phyloP scores from a whole-genome alignment of 1,284 basidiomycete genomes.

The Mrakiaceae sp. region DNA sequence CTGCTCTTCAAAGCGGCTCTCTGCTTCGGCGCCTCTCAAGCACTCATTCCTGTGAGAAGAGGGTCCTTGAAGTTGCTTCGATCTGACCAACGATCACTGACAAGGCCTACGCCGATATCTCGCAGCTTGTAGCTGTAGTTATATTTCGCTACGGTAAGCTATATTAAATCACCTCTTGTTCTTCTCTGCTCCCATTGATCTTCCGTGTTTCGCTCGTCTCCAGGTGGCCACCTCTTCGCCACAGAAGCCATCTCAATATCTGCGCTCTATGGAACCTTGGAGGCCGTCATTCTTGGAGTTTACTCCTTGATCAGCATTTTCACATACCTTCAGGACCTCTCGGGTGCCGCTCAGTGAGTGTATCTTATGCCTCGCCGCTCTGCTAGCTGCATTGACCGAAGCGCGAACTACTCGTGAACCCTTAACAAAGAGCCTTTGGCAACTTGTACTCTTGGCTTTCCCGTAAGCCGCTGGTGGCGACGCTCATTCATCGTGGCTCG shows the following conservation, averaged over 20 bases:
- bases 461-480: slow-evolving; percentile 18
- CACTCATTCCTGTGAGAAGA: slow-evolving; percentile 25
- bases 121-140: too few species aligned
- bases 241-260: slow-evolving; percentile 1
- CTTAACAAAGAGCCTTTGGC: slow-evolving; percentile 7
- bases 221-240: slow-evolving; percentile 26
- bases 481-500: background rate
- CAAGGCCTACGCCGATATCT: too few species aligned
- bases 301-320: slow-evolving; percentile 27
- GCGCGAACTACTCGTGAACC: too few species aligned
- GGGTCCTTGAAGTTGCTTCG: too few species aligned
- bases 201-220: too few species aligned
- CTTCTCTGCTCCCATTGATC: slow-evolving; percentile 23
- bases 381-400: too few species aligned
- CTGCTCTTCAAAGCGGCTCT: slow-evolving; percentile 27
- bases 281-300: slow-evolving; percentile 33
- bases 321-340: slow-evolving; percentile 28
- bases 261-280: slow-evolving; percentile 14
- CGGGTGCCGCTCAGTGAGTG: slow-evolving; percentile 20
- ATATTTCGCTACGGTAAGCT: too few species aligned
- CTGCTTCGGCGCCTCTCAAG: slow-evolving; percentile 32
- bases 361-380: too few species aligned
- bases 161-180: slow-evolving; percentile 31
- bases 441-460: slow-evolving; percentile 24
- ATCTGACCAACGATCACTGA: too few species aligned